These are phyloP conservation scores for Talaromyces sp. DNA, from an alignment of 2,329 filamentous ascomycete species.

Conservation along the genomic window DNA sequence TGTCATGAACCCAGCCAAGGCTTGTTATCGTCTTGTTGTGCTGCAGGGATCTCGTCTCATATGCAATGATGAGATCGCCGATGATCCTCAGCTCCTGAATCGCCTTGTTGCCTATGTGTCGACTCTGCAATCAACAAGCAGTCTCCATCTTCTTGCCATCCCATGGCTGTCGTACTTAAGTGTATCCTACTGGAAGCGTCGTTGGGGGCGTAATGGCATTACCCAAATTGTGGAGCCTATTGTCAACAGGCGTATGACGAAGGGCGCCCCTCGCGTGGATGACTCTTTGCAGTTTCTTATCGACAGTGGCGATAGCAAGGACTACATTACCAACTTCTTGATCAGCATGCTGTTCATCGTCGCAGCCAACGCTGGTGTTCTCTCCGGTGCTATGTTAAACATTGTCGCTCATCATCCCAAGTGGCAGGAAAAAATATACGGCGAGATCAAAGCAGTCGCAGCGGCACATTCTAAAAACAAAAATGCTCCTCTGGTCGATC, in stretches of 20 bases:
- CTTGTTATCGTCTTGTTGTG: neutral
- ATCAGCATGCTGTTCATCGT: constrained; percentile 6
- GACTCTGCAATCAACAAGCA: constrained; percentile 1
- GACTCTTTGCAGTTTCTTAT: constrained; percentile 4
- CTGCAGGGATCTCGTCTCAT: neutral
- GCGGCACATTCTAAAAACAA: neutral
- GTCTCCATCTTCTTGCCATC: neutral
- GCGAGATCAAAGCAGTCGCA: constrained; percentile 5
- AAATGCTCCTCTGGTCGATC: constrained; percentile 3
- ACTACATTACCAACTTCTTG: constrained; percentile 6
- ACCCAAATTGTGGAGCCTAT: neutral
- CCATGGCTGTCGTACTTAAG: neutral
- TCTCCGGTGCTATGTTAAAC: constrained; percentile 3
- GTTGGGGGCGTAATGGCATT: neutral
- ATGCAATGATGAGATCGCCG: constrained; percentile 1
- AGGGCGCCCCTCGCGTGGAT: neutral
- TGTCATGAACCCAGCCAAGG: constrained; percentile 1
- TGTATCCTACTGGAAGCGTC: neutral
- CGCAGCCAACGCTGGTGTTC: neutral
- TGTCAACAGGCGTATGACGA: constrained; percentile 2
- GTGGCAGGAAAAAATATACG: constrained; percentile 8
- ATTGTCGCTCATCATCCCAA: constrained; percentile 3
- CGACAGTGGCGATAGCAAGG: constrained; percentile 4
- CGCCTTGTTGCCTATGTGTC: neutral
- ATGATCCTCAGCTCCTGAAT: neutral